Percentiles rank a stretch among this genome's conserved stretches.
Evolutionary conservation across 164 flowering plant genomes (phyloP).

Genomic region (Aristolochia contorta): DNA sequence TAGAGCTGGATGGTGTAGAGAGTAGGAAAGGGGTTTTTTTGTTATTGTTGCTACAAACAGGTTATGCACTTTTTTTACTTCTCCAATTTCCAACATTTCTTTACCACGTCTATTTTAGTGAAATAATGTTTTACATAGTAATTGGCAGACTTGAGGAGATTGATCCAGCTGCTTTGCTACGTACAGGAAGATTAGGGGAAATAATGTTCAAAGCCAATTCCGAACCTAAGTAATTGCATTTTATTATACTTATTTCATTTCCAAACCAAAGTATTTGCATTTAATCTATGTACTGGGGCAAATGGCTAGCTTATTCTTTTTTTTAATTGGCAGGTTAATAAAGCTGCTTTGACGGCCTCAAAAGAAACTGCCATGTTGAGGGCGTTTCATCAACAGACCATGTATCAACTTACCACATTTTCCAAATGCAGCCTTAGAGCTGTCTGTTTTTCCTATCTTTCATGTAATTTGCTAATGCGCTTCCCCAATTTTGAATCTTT

Average conservation of each 20-base stretch:
- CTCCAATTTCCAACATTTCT: not conserved
- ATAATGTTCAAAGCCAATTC: conserved; percentile 60
- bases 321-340: conserved; percentile 39
- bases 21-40: conserved; percentile 64
- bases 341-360: conserved; percentile 67
- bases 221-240: conserved; percentile 63
- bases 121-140: not conserved
- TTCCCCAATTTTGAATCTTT: too few relatives aligned
- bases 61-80: conserved; percentile 18
- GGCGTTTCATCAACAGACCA: conserved; percentile 10
- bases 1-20: conserved; percentile 83
- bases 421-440: too few relatives aligned
- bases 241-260: conserved; percentile 35
- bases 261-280: not conserved
- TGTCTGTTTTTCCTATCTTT: too few relatives aligned
- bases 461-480: too few relatives aligned
- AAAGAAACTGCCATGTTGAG: conserved; percentile 21
- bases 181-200: conserved; percentile 89
- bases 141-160: conserved; percentile 69
- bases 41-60: conserved; percentile 96
- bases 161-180: conserved; percentile 65
- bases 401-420: too few relatives aligned
- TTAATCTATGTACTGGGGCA: not conserved
- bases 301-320: not conserved
- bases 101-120: not conserved